Conservation (phyloP, 208 protist species). For the Trypanosoma vivax region DNA sequence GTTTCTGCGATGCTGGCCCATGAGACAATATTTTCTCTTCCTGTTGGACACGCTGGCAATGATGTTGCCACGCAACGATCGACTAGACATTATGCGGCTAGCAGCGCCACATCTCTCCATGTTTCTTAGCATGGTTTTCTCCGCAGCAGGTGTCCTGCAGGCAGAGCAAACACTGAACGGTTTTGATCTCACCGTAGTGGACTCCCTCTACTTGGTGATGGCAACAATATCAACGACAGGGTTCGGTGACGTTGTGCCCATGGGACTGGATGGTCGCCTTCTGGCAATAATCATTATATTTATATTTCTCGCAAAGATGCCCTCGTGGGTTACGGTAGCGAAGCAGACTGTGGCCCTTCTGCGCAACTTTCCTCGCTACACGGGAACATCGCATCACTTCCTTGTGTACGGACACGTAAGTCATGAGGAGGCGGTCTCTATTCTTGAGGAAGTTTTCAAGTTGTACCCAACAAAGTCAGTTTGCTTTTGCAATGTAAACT, state of each 20-base stretch:
- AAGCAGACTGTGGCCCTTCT: constrained; percentile 54
- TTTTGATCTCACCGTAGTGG: constrained; percentile 44
- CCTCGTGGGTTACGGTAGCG: constrained; percentile 73
- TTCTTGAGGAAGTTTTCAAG: constrained; percentile 80
- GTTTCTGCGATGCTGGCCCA: constrained; percentile 81
- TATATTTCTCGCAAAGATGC: constrained; percentile 78
- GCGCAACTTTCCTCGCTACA: constrained; percentile 59
- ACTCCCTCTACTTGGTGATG: constrained; percentile 73
- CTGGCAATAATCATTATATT: constrained; percentile 77
- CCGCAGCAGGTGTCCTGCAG: constrained; percentile 55
- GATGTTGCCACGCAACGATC: constrained; percentile 45
- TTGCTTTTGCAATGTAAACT: constrained; percentile 78
- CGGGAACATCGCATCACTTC: constrained; percentile 59
- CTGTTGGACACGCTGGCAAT: constrained; percentile 71
- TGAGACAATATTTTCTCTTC: constrained; percentile 84
- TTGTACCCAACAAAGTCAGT: constrained; percentile 82
- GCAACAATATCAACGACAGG: constrained; percentile 77
- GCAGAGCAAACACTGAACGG: constrained; percentile 69
- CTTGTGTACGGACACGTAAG: constrained; percentile 76
- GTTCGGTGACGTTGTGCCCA: constrained; percentile 74
- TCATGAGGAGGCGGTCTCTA: constrained; percentile 61
- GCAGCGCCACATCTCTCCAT: constrained; percentile 58
- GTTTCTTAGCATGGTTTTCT: constrained; percentile 75
- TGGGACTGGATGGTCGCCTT: constrained; percentile 47
- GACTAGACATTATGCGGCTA: constrained; percentile 62